Conservation (phyloP, 257 asterid genomes). For the Knoxia roxburghii region DNA sequence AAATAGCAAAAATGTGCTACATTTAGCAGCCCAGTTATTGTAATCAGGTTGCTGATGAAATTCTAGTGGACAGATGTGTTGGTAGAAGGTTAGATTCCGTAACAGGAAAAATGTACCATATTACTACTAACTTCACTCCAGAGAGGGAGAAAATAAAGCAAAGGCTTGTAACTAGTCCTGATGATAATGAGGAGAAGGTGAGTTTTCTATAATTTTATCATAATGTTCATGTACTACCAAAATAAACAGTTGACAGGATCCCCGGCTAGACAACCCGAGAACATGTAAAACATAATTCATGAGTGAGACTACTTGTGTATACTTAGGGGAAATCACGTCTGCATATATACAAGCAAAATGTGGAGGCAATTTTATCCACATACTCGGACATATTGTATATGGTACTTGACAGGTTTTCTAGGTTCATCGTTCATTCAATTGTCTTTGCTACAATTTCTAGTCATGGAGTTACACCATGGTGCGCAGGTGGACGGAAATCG, state of each 20-base stretch:
- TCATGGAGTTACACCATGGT: slow-evolving; percentile 9
- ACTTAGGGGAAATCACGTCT: slow-evolving; percentile 77
- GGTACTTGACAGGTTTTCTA: slow-evolving; percentile 33
- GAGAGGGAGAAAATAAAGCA: slow-evolving; percentile 70
- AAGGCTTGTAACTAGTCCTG: slow-evolving; percentile 78
- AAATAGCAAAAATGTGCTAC: no score
- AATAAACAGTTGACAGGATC: neutral
- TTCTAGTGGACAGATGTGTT: slow-evolving; percentile 75
- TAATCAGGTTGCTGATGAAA: slow-evolving; percentile 80
- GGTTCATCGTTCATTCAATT: slow-evolving; percentile 13
- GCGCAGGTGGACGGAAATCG: slow-evolving; percentile 79
- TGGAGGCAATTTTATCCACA: slow-evolving; percentile 56
- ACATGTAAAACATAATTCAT: neutral
- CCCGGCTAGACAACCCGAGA: neutral
- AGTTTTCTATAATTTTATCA: neutral
- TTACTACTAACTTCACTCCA: slow-evolving; percentile 62
- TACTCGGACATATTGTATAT: slow-evolving; percentile 48
- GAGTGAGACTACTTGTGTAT: slow-evolving; percentile 6
- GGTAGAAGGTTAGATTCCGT: slow-evolving; percentile 89
- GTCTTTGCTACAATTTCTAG: neutral
- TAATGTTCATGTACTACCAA: neutral
- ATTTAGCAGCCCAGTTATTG: no score
- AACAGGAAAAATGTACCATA: slow-evolving; percentile 74
- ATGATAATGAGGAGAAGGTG: slow-evolving; percentile 91
- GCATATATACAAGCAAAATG: slow-evolving; percentile 73